Evolutionary conservation across 139 green algal genomes (phyloP).

Genomic region (Bryopsis sp.): DNA sequence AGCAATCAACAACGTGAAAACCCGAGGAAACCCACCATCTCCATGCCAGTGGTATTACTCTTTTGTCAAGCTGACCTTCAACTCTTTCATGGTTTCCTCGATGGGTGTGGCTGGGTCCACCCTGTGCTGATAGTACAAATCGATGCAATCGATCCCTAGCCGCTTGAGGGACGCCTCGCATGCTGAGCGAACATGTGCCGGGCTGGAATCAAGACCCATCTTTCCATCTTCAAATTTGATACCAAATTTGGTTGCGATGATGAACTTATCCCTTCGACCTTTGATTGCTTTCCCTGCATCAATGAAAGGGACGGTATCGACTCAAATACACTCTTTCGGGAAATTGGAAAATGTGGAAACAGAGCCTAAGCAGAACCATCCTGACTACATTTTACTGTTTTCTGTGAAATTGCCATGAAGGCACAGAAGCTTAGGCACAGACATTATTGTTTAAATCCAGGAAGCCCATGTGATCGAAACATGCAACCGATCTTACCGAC

Average conservation of each 20-base stretch:
- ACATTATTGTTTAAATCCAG: too few relatives aligned
- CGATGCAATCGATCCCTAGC: slow-evolving; percentile 40
- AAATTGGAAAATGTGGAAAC: too few relatives aligned
- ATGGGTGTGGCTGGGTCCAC: slow-evolving; percentile 48
- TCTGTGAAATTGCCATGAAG: too few relatives aligned
- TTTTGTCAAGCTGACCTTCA: slow-evolving; percentile 31
- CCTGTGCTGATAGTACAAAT: slow-evolving; percentile 46
- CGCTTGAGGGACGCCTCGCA: slow-evolving; percentile 37
- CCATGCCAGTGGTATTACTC: background rate
- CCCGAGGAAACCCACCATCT: too few relatives aligned
- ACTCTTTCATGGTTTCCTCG: slow-evolving; percentile 43
- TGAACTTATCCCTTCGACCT: slow-evolving; percentile 23
- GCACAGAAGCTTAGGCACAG: too few relatives aligned
- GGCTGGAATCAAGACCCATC: slow-evolving; percentile 21
- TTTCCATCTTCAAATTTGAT: slow-evolving; percentile 17
- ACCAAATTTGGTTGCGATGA: slow-evolving; percentile 42
- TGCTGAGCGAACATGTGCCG: slow-evolving; percentile 24
- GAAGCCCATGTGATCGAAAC: too few relatives aligned
- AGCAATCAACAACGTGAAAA: background rate
- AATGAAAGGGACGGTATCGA: too few relatives aligned
- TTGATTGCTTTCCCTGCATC: slow-evolving; percentile 29
- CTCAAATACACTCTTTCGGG: too few relatives aligned
- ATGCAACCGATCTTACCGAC: too few relatives aligned
- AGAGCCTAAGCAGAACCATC: too few relatives aligned
- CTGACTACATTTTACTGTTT: too few relatives aligned